A percentile compares a stretch with the other conserved stretches of the same genome.
Evolutionary conservation across 2,329 filamentous ascomycete genomes (phyloP).

Genomic region (Chaetothyriales sp.): DNA sequence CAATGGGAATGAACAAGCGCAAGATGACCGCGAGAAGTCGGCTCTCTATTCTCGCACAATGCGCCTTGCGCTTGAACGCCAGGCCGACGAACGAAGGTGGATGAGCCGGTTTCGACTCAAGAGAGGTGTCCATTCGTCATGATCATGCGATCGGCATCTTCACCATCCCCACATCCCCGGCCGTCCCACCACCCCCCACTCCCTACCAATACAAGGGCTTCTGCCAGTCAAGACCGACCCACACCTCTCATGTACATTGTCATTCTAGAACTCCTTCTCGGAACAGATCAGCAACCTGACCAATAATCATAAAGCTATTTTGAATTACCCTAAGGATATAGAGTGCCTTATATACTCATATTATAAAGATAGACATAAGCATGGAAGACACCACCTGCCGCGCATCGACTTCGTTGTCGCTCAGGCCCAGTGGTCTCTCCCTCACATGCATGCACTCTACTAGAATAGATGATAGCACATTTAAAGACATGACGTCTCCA

Average conservation of each 20-base stretch:
- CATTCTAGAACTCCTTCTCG: background rate
- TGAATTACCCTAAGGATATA: background rate
- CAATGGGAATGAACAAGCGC: constrained; percentile 22
- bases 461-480: background rate
- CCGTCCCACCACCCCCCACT: background rate
- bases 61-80: constrained; percentile 58
- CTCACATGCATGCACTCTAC: background rate
- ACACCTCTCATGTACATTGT: background rate
- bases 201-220: too few relatives aligned
- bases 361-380: background rate
- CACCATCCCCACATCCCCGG: background rate
- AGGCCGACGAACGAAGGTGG: constrained; percentile 67
- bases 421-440: background rate
- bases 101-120: constrained; percentile 51
- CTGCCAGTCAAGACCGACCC: too few relatives aligned
- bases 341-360: background rate
- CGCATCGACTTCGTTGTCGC: background rate
- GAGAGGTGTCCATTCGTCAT: constrained; percentile 1
- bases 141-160: background rate
- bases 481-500: background rate
- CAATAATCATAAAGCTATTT: background rate
- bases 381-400: background rate
- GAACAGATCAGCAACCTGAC: background rate
- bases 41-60: constrained; percentile 57
- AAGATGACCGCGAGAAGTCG: constrained; percentile 32